phyloP scores from a whole-genome alignment of 495 filamentous ascomycete species.

The Neurospora africana region DNA sequence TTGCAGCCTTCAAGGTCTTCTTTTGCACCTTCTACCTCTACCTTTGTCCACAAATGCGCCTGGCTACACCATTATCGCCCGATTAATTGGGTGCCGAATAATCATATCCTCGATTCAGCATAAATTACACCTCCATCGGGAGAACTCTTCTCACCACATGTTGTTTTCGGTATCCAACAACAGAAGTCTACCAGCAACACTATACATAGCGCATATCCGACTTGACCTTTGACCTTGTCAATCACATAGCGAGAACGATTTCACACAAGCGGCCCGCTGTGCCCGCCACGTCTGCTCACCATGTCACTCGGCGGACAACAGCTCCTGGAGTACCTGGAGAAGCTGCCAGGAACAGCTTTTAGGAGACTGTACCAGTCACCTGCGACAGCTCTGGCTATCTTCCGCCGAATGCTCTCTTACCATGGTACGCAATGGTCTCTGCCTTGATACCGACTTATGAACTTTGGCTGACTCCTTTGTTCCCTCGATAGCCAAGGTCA shows the following conservation, averaged over 20 bases:
- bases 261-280: background rate
- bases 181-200: background rate
- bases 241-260: background rate
- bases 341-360: constrained; percentile 80
- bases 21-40: background rate
- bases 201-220: background rate
- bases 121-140: background rate
- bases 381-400: constrained; percentile 88
- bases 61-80: background rate
- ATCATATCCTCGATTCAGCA: background rate
- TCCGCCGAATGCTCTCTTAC: constrained; percentile 91
- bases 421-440: constrained; percentile 46
- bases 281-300: background rate
- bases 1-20: background rate
- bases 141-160: background rate
- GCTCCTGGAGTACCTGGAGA: constrained; percentile 80
- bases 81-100: background rate
- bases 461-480: constrained; percentile 8
- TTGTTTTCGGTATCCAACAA: background rate
- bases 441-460: background rate
- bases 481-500: constrained; percentile 62
- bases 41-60: background rate
- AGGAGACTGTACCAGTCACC: constrained; percentile 88
- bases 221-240: background rate
- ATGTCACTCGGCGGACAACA: constrained; percentile 24